Base-by-base conservation (phyloP, 805 yeast species). In the Suhomyces sp. region DNA sequence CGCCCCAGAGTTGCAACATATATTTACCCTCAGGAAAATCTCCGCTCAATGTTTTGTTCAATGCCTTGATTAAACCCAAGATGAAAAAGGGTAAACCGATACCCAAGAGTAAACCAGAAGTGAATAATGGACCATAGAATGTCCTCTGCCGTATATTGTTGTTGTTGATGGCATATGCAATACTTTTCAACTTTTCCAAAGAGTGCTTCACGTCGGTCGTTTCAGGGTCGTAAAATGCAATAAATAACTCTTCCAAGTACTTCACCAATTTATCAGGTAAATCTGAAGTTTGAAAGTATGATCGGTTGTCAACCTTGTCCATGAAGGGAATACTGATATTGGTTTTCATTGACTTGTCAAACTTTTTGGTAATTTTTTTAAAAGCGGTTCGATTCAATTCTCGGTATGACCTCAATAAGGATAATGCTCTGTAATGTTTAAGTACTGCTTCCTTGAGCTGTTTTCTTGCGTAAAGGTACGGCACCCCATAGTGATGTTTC, bases 1-100 rank as follows among this genome's bases (percentile, higher is more conserved):
- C 98, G 6, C 83, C 97, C 95, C 96, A 93, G 3, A 93, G 70
- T 50, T 95, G 98, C 25, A 91, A 58, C 37, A 91, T 51, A 39
- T 63, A 81, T 28, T 58, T 63, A 0, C 81, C 84, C 42, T 81
- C 83, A 0, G 77, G 76, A 3, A 77, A 54, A 1, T 53, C 54
- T 0, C 70, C 66, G 4, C 38, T 41, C 1, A 65, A 10, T 0
- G 70, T 65, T 12, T 65, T 56, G 10, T 60, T 52, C 8, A 81
- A 58, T 0, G 81, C 88, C 3, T 60, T 44, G 35, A 70, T 72
- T 2, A 87, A 38, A 0, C 84, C 82, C 36, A 79, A 72, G 0
- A 70, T 53, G n/a, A 85, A 63, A 12, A 93, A 61, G 1, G 95
- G 91, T 2, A 83, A 29, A 0, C 87, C 74, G 4, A 81, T 48